phyloP scores from a whole-genome alignment of 169 alveolate genomes.

The Eimeria zaria region DNA sequence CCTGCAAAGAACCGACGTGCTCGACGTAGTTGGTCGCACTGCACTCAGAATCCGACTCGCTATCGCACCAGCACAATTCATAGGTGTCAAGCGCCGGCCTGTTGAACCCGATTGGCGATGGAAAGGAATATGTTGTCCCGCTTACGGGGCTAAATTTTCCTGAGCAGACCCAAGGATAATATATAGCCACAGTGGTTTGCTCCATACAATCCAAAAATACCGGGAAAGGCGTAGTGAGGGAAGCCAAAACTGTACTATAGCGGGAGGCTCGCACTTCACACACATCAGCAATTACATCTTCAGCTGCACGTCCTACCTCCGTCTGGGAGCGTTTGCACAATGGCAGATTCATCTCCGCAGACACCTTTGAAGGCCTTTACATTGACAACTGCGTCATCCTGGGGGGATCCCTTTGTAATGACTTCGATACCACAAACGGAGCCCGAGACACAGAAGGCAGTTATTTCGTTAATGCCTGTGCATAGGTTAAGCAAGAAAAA shows the following conservation, averaged over 20 bases:
- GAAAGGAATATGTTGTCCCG: neutral
- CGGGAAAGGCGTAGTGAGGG: neutral
- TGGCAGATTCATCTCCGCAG: constrained; percentile 14
- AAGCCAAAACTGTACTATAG: neutral
- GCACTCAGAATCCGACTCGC: neutral
- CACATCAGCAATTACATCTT: neutral
- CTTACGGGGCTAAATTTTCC: neutral
- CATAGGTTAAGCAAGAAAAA: neutral
- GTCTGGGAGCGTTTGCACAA: constrained; percentile 12
- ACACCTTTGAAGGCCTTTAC: constrained; percentile 11
- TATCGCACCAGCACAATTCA: constrained; percentile 81
- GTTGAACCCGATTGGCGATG: neutral
- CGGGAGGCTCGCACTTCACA: neutral
- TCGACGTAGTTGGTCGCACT: constrained; percentile 31
- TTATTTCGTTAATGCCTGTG: constrained; percentile 7
- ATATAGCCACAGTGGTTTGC: neutral
- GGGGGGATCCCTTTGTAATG: neutral
- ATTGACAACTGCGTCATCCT: neutral
- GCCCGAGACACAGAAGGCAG: constrained; percentile 51
- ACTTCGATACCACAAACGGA: constrained; percentile 44
- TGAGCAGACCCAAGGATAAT: neutral
- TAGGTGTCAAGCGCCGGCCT: neutral
- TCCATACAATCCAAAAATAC: neutral
- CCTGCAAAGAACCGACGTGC: constrained; percentile 29
- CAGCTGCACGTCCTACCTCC: constrained; percentile 2